A percentile compares a stretch with the other conserved stretches of the same genome.
Conservation (phyloP, 768 basidiomycete genomes). For the Naganishia kalamii region DNA sequence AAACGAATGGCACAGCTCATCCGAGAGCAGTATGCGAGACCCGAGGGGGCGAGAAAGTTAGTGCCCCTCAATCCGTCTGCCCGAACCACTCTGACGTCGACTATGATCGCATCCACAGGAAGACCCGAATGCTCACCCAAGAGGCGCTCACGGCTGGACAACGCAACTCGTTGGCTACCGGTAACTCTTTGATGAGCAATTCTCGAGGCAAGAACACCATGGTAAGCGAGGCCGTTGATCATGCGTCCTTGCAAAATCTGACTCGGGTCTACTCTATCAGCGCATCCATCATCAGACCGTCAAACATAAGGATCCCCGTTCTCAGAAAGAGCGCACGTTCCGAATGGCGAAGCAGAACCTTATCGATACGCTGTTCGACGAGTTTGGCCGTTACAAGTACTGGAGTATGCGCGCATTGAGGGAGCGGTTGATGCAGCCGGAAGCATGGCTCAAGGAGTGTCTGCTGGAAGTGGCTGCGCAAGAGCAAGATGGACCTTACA, state of each 20-base stretch:
- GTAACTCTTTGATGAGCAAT: conserved; percentile 7
- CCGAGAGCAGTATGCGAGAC: conserved; percentile 8
- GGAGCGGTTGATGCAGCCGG: conserved; percentile 12
- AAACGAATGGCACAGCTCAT: conserved; percentile 12
- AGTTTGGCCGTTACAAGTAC: conserved; percentile 21
- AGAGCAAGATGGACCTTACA: conserved; percentile 13
- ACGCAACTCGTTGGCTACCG: conserved; percentile 15
- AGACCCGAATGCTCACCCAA: conserved; percentile 6
- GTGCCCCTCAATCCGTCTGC: not conserved
- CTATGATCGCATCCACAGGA: conserved; percentile 1
- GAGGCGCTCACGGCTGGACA: conserved; percentile 11
- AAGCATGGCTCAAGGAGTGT: conserved; percentile 10
- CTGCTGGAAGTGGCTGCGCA: conserved; percentile 9
- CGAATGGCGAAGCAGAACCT: conserved; percentile 16
- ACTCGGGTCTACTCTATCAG: not conserved
- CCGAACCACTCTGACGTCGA: not conserved
- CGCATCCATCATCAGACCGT: not conserved
- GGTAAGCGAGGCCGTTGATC: too few species aligned
- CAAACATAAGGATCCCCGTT: conserved; percentile 3
- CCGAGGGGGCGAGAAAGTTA: conserved; percentile 1
- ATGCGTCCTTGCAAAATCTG: too few species aligned
- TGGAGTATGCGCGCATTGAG: conserved; percentile 17
- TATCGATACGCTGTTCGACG: conserved; percentile 17
- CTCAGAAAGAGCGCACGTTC: conserved; percentile 13
- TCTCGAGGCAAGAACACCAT: not conserved